Percentiles rank a stretch among this genome's conserved stretches.
Conservation (phyloP, 2,329 filamentous ascomycete species). For the Hyphodiscus sp. region DNA sequence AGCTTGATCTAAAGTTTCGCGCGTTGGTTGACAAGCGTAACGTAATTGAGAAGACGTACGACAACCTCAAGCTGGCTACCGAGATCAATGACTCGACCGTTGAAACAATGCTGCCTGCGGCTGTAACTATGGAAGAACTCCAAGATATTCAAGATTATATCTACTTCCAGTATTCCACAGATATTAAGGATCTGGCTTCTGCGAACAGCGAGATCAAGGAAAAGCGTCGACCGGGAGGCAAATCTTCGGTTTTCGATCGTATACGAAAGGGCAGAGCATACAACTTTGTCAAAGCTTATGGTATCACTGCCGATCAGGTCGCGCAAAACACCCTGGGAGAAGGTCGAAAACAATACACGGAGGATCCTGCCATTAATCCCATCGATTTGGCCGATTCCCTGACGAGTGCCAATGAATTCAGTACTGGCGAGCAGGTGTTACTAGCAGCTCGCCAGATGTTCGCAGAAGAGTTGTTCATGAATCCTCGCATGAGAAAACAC, state of each 20-base stretch:
- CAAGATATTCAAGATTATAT: slow-evolving; percentile 96
- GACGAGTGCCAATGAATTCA: slow-evolving; percentile 63
- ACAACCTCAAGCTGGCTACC: slow-evolving; percentile 58
- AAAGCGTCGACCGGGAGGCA: slow-evolving; percentile 71
- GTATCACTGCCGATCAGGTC: slow-evolving; percentile 81
- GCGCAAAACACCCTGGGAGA: slow-evolving; percentile 78
- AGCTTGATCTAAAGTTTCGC: slow-evolving; percentile 91
- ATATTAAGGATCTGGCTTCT: slow-evolving; percentile 73
- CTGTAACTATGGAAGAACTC: slow-evolving; percentile 85
- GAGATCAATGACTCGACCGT: slow-evolving; percentile 67
- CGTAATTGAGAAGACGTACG: slow-evolving; percentile 70
- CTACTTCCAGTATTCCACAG: slow-evolving; percentile 83
- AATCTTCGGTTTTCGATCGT: slow-evolving; percentile 74
- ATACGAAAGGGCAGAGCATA: slow-evolving; percentile 76
- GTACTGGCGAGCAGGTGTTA: slow-evolving; percentile 69
- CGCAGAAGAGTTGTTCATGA: slow-evolving; percentile 81
- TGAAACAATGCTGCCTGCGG: slow-evolving; percentile 73
- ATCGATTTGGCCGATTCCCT: slow-evolving; percentile 82
- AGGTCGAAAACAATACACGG: slow-evolving; percentile 72
- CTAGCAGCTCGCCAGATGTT: slow-evolving; percentile 80
- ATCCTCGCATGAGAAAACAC: slow-evolving; percentile 82
- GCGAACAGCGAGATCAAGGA: slow-evolving; percentile 58
- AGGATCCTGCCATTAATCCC: slow-evolving; percentile 74
- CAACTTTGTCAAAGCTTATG: slow-evolving; percentile 79
- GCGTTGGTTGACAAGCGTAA: slow-evolving; percentile 90